Base-by-base conservation (phyloP, 2,329 filamentous ascomycete genomes). In the Herpotrichia juniperi region DNA sequence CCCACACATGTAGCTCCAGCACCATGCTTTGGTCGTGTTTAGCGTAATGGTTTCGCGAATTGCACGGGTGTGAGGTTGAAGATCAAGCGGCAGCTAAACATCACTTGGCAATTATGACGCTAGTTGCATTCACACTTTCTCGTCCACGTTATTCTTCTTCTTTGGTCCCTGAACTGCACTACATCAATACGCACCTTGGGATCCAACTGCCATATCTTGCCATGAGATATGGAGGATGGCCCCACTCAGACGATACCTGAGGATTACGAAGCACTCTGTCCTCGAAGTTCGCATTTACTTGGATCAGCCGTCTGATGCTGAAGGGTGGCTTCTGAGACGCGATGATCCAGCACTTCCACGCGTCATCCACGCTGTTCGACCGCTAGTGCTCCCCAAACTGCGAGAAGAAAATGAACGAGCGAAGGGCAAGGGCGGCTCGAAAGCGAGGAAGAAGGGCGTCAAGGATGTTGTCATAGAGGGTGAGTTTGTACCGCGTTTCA, bases 261-360 rank as follows among this genome's bases (percentile, higher is more conserved):
- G 93, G 46, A 96, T 97, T 63, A 93, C 90, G 49, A 93, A 93
- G 70, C 90, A 91, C 74, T 96, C 93, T 4, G 92, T 97, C 26
- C 83, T 99, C n/a, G 94, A 99, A 81, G 92, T 91, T 59, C 92
- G 93, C 59, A 94, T 99, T 62, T 97, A 97, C 74, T 86, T 97
- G 42, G 93, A 97, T 59, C 93, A 93, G 64, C 94, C 94, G 0
- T 85, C 88, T 11, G 85, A 96, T 54, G 85, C 86, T 21, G 85
- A 91, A 59, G 87, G 88, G 67, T 97, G 96, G 87, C 84, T 99
- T 16, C 83, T 96, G 59, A 88, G 89, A 64, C 82, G 89, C 30
- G 85, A 87, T 58, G 81, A 92, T 62, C 86, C 90, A 3, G 83
- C 93, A 14, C 83, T 99, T 12, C 87, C 88, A 32, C 88, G 88